phyloP scores from a whole-genome alignment of 78 protist species.

The Dictyostelium firmibasis region DNA sequence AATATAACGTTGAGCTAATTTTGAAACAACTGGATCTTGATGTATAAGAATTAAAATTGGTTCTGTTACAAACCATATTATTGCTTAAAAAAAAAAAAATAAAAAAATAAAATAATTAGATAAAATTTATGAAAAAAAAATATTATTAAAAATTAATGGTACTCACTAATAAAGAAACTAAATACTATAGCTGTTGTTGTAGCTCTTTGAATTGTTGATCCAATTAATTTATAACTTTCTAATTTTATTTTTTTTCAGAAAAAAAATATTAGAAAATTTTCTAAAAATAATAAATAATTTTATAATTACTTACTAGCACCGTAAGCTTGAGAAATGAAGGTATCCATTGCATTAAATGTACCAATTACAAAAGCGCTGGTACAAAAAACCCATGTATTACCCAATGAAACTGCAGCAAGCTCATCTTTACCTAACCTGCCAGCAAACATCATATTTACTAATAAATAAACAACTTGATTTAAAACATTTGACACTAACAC shows the following conservation, averaged over 20 bases:
- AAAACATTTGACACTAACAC: constrained; percentile 31
- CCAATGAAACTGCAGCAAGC: constrained; percentile 51
- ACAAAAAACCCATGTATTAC: constrained; percentile 43
- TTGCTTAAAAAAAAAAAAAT: neutral
- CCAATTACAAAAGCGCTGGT: constrained; percentile 51
- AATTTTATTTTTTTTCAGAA: neutral
- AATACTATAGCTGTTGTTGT: neutral
- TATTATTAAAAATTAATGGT: neutral
- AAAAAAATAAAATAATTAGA: neutral
- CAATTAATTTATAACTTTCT: constrained; percentile 49
- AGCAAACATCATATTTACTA: constrained; percentile 50
- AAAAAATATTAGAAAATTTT: neutral
- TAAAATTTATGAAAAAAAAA: neutral
- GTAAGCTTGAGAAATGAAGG: constrained; percentile 38
- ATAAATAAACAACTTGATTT: constrained; percentile 51
- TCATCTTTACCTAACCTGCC: constrained; percentile 36
- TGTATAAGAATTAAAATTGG: constrained; percentile 40
- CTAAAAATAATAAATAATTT: neutral
- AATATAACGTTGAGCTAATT: constrained; percentile 15
- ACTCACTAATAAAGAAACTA: constrained; percentile 24
- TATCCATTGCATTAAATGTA: constrained; percentile 64
- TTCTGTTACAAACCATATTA: constrained; percentile 47
- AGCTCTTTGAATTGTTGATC: constrained; percentile 50
- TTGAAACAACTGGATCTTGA: constrained; percentile 30
- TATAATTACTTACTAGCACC: constrained; percentile 56